These are phyloP conservation scores for Agaricus subrufescens DNA, from an alignment of 768 basidiomycete species.

Conservation along the genomic window DNA sequence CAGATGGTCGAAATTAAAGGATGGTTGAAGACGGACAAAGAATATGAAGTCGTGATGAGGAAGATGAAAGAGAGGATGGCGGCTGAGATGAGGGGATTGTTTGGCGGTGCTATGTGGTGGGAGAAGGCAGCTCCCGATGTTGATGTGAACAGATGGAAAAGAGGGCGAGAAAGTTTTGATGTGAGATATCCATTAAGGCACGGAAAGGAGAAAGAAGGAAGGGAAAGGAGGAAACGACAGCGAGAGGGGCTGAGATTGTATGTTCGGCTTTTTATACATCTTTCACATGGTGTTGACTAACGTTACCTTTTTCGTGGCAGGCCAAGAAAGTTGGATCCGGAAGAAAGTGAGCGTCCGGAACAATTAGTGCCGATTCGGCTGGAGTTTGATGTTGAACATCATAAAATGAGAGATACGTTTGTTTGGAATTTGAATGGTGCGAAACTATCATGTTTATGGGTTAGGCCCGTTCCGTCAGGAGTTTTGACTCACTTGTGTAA, in stretches of 20 bases:
- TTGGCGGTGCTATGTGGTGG: conserved; percentile 52
- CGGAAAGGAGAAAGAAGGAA: conserved; percentile 21
- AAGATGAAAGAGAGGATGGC: conserved; percentile 48
- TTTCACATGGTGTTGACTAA: neutral
- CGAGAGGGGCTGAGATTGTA: conserved; percentile 75
- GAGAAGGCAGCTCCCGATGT: conserved; percentile 46
- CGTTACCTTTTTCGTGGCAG: conserved; percentile 26
- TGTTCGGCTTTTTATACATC: conserved; percentile 30
- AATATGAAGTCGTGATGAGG: conserved; percentile 46
- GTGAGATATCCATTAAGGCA: conserved; percentile 38
- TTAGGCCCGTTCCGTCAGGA: neutral
- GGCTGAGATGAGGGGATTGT: conserved; percentile 44
- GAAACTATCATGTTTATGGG: conserved; percentile 18
- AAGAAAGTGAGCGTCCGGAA: conserved; percentile 64
- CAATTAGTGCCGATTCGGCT: conserved; percentile 91
- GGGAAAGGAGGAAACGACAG: conserved; percentile 47
- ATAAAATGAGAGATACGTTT: conserved; percentile 93
- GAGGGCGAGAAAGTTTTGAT: conserved; percentile 46
- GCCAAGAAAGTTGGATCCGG: conserved; percentile 53
- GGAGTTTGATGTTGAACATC: conserved; percentile 93
- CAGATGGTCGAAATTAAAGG: conserved; percentile 50
- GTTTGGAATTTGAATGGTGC: conserved; percentile 96
- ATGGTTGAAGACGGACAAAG: conserved; percentile 64
- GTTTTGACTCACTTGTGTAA: neutral
- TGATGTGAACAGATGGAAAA: conserved; percentile 33